These are phyloP conservation scores for Suillus occidentalis DNA, from an alignment of 768 basidiomycete species.

Conservation along the genomic window DNA sequence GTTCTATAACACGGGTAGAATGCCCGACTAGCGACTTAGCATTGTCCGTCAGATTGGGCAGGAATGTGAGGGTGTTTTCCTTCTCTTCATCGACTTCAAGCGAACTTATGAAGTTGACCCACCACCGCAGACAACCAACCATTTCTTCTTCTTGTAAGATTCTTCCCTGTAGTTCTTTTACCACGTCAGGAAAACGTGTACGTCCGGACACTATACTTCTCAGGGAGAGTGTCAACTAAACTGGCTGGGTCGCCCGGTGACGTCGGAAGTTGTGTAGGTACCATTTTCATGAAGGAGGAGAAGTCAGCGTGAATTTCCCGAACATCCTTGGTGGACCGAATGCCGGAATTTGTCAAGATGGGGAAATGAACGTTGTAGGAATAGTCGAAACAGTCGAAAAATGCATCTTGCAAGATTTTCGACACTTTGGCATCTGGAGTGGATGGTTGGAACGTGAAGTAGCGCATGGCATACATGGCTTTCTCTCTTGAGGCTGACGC, in stretches of 20 bases:
- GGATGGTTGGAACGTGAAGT: constrained; percentile 85
- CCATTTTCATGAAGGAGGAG: constrained; percentile 65
- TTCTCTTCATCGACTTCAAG: constrained; percentile 28
- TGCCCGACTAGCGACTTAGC: not conserved
- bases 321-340: constrained; percentile 64
- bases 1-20: constrained; percentile 43
- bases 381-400: constrained; percentile 68
- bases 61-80: constrained; percentile 3
- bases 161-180: constrained; percentile 64
- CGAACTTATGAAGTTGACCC: constrained; percentile 42
- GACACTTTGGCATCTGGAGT: constrained; percentile 82
- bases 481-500: constrained; percentile 3
- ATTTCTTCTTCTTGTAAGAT: constrained; percentile 71
- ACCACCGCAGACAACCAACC: constrained; percentile 83
- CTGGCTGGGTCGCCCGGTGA: constrained; percentile 50
- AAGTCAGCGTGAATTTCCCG: constrained; percentile 70
- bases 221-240: constrained; percentile 63
- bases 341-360: constrained; percentile 75
- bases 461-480: constrained; percentile 74
- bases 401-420: constrained; percentile 62
- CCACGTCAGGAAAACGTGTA: constrained; percentile 78
- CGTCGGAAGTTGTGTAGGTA: constrained; percentile 56
- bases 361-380: constrained; percentile 51
- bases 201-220: constrained; percentile 60
- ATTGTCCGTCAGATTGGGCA: not conserved